These are phyloP conservation scores for Calonectria fujianensis DNA, from an alignment of 2,329 filamentous ascomycete genomes.

Conservation along the genomic window DNA sequence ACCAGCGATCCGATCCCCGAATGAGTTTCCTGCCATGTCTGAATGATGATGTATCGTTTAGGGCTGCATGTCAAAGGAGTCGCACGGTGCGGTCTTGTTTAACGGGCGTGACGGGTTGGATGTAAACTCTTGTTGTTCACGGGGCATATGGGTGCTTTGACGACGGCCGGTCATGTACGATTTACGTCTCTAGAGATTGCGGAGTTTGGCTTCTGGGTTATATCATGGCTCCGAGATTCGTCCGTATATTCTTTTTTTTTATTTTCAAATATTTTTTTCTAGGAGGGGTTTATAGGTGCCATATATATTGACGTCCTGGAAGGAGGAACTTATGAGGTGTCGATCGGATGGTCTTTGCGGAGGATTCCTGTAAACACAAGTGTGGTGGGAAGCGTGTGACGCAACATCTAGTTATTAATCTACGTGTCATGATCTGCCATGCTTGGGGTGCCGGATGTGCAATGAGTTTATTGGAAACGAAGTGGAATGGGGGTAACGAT, in stretches of 20 bases:
- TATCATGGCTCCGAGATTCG: slow-evolving; percentile 52
- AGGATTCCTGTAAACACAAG: slow-evolving; percentile 15
- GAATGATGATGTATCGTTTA: slow-evolving; percentile 32
- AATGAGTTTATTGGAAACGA: not conserved
- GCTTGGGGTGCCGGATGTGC: not conserved
- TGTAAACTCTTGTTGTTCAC: slow-evolving; percentile 49
- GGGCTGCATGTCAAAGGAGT: slow-evolving; percentile 26
- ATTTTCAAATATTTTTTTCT: slow-evolving; percentile 27
- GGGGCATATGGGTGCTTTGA: slow-evolving; percentile 50
- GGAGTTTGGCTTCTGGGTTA: slow-evolving; percentile 58
- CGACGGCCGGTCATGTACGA: slow-evolving; percentile 55
- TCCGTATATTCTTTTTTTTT: slow-evolving; percentile 49
- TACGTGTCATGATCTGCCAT: slow-evolving; percentile 26
- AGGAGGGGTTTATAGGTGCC: slow-evolving; percentile 42
- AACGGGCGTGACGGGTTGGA: slow-evolving; percentile 51
- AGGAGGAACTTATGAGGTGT: slow-evolving; percentile 23
- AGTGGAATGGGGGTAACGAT: not conserved
- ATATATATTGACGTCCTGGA: slow-evolving; percentile 45
- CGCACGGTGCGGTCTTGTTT: slow-evolving; percentile 44
- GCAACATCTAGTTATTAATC: slow-evolving; percentile 37
- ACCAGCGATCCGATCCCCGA: slow-evolving; percentile 60
- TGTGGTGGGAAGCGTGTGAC: slow-evolving; percentile 12
- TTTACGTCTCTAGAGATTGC: slow-evolving; percentile 57
- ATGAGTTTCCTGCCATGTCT: slow-evolving; percentile 48
- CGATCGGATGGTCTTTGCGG: slow-evolving; percentile 11